phyloP scores from a whole-genome alignment of 768 basidiomycete genomes.

The Glaciozyma martinii region DNA sequence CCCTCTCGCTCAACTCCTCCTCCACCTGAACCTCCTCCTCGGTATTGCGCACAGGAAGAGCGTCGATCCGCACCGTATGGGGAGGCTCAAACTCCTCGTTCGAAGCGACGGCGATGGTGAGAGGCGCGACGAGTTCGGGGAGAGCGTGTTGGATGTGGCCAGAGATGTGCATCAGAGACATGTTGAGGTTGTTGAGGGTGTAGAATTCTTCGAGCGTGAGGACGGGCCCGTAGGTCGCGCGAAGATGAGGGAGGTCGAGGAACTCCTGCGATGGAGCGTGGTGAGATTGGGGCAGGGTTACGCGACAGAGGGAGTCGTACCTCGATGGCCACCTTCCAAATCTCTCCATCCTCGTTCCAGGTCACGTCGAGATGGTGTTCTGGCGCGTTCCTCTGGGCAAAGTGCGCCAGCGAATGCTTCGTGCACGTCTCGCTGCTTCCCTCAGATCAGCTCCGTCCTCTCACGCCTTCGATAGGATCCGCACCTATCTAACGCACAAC shows the following conservation, averaged over 20 bases:
- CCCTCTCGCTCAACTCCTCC: no score
- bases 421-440: background rate
- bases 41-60: no score
- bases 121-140: background rate
- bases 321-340: background rate
- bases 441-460: background rate
- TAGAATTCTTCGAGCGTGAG: background rate
- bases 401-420: background rate
- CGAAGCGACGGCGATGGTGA: background rate
- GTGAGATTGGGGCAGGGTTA: background rate
- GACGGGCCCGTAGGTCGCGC: background rate
- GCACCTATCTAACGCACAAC: background rate
- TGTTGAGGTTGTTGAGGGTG: background rate
- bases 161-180: background rate
- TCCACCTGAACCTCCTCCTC: no score
- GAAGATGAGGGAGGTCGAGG: background rate
- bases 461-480: background rate
- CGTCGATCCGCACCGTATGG: no score
- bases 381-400: background rate
- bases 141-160: background rate
- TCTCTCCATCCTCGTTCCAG: background rate
- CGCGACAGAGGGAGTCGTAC: background rate
- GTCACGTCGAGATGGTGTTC: background rate
- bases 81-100: no score
- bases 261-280: background rate